Conservation (phyloP, 1,139 yeast genomes). For the Torulaspora globosa region DNA sequence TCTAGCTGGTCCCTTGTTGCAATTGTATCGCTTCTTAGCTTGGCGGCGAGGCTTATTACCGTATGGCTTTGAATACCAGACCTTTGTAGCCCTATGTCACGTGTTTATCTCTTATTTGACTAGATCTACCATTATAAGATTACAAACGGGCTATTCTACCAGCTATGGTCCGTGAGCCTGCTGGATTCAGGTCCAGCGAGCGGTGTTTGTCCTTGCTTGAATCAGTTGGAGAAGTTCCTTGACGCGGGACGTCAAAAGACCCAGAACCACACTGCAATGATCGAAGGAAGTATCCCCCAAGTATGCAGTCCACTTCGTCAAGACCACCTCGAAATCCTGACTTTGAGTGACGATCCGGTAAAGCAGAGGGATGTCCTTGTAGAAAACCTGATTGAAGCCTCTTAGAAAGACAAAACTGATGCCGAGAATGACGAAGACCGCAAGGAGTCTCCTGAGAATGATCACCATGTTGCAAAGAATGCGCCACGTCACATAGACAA, state of each 20-base stretch:
- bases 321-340: slow-evolving; percentile 14
- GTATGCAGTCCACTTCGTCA: slow-evolving; percentile 17
- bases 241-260: neutral
- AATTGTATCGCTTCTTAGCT: neutral
- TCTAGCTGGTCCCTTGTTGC: neutral
- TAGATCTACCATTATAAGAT: neutral
- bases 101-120: neutral
- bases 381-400: slow-evolving; percentile 17
- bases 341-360: slow-evolving; percentile 13
- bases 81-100: neutral
- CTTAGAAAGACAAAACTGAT: slow-evolving; percentile 14
- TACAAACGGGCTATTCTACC: neutral
- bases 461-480: slow-evolving; percentile 13
- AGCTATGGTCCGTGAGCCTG: neutral
- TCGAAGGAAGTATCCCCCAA: slow-evolving; percentile 14
- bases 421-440: slow-evolving; percentile 6
- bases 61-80: too few species aligned
- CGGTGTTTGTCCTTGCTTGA: neutral
- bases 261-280: slow-evolving; percentile 9
- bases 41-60: neutral
- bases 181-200: neutral
- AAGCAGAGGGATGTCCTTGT: slow-evolving; percentile 16
- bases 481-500: slow-evolving; percentile 13
- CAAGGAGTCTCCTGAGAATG: slow-evolving; percentile 12
- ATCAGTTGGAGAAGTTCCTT: neutral